Evolutionary conservation across 345 rosid genomes (phyloP).

Genomic region (Durio zibethinus): DNA sequence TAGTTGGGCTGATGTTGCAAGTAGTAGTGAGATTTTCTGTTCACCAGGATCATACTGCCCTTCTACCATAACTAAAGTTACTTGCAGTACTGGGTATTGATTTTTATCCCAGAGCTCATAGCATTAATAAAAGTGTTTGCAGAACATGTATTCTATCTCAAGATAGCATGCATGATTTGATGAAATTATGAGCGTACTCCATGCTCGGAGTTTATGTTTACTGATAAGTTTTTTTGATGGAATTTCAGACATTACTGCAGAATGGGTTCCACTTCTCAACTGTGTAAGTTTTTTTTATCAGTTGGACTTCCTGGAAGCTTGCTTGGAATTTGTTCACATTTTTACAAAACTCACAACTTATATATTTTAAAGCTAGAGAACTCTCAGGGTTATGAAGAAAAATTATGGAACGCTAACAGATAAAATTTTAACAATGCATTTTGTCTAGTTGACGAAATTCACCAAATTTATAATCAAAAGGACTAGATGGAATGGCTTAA

Average conservation of each 20-base stretch:
- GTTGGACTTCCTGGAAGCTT: not conserved
- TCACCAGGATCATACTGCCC: conserved; percentile 88
- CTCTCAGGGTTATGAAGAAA: not conserved
- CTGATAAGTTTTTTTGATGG: conserved; percentile 24
- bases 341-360: not conserved
- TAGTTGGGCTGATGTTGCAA: conserved; percentile 58
- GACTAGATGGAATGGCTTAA: not conserved
- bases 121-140: not conserved
- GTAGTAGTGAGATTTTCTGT: conserved; percentile 67
- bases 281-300: conserved; percentile 39
- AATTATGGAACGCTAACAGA: not conserved
- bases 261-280: conserved; percentile 64
- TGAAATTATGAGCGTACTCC: conserved; percentile 6
- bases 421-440: not conserved
- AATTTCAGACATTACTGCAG: conserved; percentile 72
- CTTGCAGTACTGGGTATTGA: conserved; percentile 85
- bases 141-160: not conserved
- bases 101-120: conserved; percentile 36
- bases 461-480: not conserved
- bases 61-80: conserved; percentile 44
- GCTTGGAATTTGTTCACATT: not conserved
- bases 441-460: not conserved
- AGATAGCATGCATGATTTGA: conserved; percentile 1
- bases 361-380: not conserved
- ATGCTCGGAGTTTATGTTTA: conserved; percentile 8